phyloP scores from a whole-genome alignment of 768 basidiomycete genomes.

The Leccinum boreale region DNA sequence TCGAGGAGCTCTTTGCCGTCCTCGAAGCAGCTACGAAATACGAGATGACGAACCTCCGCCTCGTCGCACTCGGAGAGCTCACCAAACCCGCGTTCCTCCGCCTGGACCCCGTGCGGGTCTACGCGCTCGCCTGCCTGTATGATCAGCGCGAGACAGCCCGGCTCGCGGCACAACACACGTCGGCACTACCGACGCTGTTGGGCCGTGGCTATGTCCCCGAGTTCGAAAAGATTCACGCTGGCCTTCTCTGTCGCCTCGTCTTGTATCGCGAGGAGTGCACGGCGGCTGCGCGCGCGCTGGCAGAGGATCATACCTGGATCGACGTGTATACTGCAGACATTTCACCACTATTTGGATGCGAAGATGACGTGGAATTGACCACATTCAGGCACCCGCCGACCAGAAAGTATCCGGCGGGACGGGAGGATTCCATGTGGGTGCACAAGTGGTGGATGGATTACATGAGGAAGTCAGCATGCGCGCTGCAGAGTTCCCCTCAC shows the following conservation, averaged over 20 bases:
- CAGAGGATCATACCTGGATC: slow-evolving; percentile 11
- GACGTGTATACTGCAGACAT: too few relatives aligned
- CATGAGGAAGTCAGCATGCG: slow-evolving; percentile 9
- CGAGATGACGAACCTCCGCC: slow-evolving; percentile 9
- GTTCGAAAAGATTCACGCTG: slow-evolving; percentile 11
- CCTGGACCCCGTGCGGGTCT: slow-evolving; percentile 6
- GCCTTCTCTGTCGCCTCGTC: slow-evolving; percentile 3
- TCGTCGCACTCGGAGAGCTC: slow-evolving; percentile 2
- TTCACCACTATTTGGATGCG: slow-evolving; percentile 1
- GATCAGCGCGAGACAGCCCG: not conserved
- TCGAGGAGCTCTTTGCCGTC: slow-evolving; percentile 3
- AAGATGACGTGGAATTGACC: not conserved
- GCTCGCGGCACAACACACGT: slow-evolving; percentile 10
- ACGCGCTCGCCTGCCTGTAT: slow-evolving; percentile 14
- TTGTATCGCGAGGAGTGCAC: slow-evolving; percentile 9
- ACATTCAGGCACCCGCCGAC: not conserved
- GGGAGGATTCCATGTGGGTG: not conserved
- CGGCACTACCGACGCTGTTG: slow-evolving; percentile 4
- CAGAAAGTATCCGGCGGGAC: not conserved
- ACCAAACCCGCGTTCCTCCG: not conserved
- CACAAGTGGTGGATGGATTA: slow-evolving; percentile 17
- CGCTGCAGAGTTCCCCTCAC: not conserved
- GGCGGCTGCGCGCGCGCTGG: not conserved
- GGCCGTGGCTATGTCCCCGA: not conserved
- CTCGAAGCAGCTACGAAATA: slow-evolving; percentile 15